Base-by-base conservation (phyloP, 2,329 filamentous ascomycete genomes). In the Fusarium neocosmosporiellum region DNA sequence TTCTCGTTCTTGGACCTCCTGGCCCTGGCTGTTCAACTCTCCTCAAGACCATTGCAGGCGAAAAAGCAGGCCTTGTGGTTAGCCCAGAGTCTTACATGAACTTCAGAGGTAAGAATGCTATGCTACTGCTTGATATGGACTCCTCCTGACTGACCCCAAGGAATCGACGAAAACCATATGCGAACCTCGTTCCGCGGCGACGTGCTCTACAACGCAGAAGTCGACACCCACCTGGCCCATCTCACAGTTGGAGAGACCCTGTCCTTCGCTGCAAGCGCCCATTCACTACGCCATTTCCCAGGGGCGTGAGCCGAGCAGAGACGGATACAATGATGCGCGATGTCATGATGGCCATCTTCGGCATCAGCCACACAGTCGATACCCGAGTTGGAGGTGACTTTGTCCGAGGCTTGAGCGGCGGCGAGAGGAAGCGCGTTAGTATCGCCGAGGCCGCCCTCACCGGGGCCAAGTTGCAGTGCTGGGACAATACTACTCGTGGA, bases 351-450 rank as follows among this genome's bases (percentile, higher is more conserved):
- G 92, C 90, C 75, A 93, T 95, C 82, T 95, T 95, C 68, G 92
- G 92, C 5, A 94, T 95, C 65, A 87, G 85, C 8, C 93, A 95
- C 75, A 94, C 93, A 0, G 89, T 89, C 72, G 87, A 93, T 73
- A 95, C 93, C 0, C 84, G 89, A 0, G 92, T 95, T 3, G 93
- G 93, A 20, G 90, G 94, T 73, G 90, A 92, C 69, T 86, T 83
- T 71, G 87, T 92, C 6, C 88, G 92, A 41, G 93, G 93, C 78
- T 91, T 95, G 0, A 93, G 90, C 55, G 93, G 93, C 71, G 93
- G 93, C 59, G 93, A 95, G 81, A 85, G 93, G 11, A 95, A 95
- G 80, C 91, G 93, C 74, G 92, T 94, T 8, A 91, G 90, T 34
- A 94, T 95, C 71, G 92, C 92, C 0, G 93, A 95, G 79, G 93